Percentiles rank a stretch among this genome's conserved stretches.
These are phyloP conservation scores for Polytolypa hystricis DNA, from an alignment of 2,329 filamentous ascomycete genomes.

Conservation along the genomic window DNA sequence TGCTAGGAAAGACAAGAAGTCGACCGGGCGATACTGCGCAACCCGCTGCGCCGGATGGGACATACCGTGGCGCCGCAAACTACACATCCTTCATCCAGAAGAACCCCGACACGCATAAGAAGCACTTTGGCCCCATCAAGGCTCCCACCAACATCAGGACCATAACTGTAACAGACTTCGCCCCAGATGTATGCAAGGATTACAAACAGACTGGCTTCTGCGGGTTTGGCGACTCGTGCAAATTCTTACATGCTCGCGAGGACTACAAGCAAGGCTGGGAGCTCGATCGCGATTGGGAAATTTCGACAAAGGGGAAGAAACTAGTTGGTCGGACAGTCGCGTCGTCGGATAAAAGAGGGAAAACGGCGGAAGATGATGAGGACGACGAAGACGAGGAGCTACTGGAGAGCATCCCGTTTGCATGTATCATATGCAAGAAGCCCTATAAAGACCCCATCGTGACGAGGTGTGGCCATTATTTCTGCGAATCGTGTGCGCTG, in stretches of 20 bases:
- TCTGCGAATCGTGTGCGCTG: conserved; percentile 83
- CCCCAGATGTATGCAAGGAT: conserved; percentile 91
- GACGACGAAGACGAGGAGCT: conserved; percentile 56
- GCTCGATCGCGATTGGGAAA: conserved; percentile 89
- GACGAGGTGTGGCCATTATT: conserved; percentile 91
- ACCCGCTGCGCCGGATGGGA: conserved; percentile 45
- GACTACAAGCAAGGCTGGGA: conserved; percentile 86
- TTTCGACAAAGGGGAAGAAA: conserved; percentile 48
- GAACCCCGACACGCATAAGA: conserved; percentile 61
- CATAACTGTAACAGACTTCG: conserved; percentile 81
- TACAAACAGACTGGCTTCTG: conserved; percentile 68
- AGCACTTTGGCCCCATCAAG: conserved; percentile 74
- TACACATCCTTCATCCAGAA: conserved; percentile 67
- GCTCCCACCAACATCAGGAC: conserved; percentile 78
- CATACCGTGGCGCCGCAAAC: conserved; percentile 65
- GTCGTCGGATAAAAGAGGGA: conserved; percentile 32
- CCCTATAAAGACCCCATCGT: conserved; percentile 69
- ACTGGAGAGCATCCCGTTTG: conserved; percentile 77
- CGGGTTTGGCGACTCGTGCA: conserved; percentile 69
- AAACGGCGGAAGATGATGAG: conserved; percentile 37
- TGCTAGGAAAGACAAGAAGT: conserved; percentile 22
- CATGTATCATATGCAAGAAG: conserved; percentile 73
- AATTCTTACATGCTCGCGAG: conserved; percentile 51
- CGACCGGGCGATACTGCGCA: conserved; percentile 11
- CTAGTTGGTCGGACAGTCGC: conserved; percentile 38